These are phyloP conservation scores for Luffa aegyptiaca DNA, from an alignment of 306 rosid genomes.

Conservation along the genomic window DNA sequence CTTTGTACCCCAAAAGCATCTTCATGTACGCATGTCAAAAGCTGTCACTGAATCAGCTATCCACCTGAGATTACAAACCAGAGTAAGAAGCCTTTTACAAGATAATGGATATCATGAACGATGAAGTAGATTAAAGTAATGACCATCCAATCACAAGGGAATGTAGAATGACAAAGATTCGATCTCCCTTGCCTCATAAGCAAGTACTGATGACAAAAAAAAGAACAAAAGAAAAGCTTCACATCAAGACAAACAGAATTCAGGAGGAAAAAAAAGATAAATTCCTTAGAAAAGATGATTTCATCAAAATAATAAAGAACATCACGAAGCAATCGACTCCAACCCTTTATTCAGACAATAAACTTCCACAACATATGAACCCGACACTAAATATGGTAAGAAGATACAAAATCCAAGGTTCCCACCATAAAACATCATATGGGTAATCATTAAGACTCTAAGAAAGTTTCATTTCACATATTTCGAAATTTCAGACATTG, in stretches of 20 bases:
- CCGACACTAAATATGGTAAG: not conserved
- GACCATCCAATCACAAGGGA: not conserved
- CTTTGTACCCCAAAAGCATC: slow-evolving; percentile 38
- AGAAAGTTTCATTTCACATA: not conserved
- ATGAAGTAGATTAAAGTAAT: not conserved
- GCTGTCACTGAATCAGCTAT: not conserved
- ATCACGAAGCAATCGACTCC: not conserved
- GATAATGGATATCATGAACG: not conserved
- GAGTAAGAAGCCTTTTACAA: not conserved
- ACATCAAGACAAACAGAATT: not conserved
- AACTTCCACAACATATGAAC: not conserved
- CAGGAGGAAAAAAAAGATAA: not conserved
- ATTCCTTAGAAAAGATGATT: not conserved
- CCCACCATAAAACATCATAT: not conserved
- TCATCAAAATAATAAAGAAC: not conserved
- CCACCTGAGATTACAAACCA: slow-evolving; percentile 3
- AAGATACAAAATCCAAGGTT: not conserved
- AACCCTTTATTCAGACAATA: not conserved
- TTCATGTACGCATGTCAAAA: slow-evolving; percentile 28
- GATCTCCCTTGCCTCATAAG: not conserved
- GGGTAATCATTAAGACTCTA: not conserved
- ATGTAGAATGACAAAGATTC: not conserved
- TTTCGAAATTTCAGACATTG: not conserved
- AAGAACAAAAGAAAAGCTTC: not conserved
- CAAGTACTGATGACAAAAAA: not conserved